Conservation (phyloP, 176 grass and related monocot genomes). For the Rhynchospora breviuscula region DNA sequence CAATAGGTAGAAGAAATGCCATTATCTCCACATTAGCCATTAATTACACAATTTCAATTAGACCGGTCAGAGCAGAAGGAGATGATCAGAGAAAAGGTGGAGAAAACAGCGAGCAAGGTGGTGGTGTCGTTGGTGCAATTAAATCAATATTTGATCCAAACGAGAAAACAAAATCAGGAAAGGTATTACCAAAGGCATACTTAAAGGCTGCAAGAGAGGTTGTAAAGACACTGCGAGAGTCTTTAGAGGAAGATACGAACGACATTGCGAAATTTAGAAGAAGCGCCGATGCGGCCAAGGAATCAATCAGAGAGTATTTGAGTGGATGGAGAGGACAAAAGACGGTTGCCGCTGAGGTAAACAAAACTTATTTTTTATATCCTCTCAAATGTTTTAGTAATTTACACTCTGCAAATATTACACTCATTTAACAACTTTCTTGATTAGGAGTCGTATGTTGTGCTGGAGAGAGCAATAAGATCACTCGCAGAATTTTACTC, state of each 20-base stretch:
- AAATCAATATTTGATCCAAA: slow-evolving; percentile 79
- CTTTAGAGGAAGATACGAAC: slow-evolving; percentile 50
- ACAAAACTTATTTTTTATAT: neutral
- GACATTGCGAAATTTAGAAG: slow-evolving; percentile 68
- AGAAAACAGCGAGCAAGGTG: slow-evolving; percentile 5
- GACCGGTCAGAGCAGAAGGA: slow-evolving; percentile 39
- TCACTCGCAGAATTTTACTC: slow-evolving; percentile 76
- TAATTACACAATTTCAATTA: neutral
- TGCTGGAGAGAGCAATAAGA: slow-evolving; percentile 76
- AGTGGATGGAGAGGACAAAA: slow-evolving; percentile 65
- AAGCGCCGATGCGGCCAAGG: slow-evolving; percentile 75
- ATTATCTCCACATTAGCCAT: slow-evolving; percentile 3
- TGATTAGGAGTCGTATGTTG: slow-evolving; percentile 69
- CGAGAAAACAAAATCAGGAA: slow-evolving; percentile 77
- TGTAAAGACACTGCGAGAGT: slow-evolving; percentile 81
- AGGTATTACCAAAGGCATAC: slow-evolving; percentile 80
- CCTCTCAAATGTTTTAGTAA: neutral
- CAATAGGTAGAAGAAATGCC: slow-evolving; percentile 22
- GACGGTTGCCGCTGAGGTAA: slow-evolving; percentile 60
- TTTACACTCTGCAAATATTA: neutral
- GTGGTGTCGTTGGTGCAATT: slow-evolving; percentile 50
- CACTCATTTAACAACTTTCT: neutral
- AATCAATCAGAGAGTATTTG: slow-evolving; percentile 71
- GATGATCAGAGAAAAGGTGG: neutral
- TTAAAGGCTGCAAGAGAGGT: slow-evolving; percentile 85